Base-by-base conservation (phyloP, 192 early-diverging fungal genomes). In the Backusella sp. region DNA sequence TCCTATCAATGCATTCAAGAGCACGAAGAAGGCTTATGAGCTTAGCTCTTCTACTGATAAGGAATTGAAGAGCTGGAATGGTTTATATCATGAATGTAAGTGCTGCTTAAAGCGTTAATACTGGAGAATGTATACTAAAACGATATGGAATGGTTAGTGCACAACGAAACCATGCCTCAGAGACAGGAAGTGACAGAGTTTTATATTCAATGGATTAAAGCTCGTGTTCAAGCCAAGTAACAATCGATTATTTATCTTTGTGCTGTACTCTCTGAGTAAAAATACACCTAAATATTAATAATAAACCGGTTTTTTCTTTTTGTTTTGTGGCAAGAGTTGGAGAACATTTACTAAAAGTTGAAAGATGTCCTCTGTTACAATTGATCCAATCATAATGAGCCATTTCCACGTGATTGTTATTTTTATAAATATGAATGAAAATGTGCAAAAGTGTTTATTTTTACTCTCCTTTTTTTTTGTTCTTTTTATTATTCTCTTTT, bases 31-130 rank as follows among this genome's bases (percentile, higher is more conserved):
- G 46, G 80, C 83, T 35, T 87, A 81, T 78, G 79, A 86, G 11
- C 78, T 80, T 39, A 72, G 73, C 66, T 42, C 81, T 14, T 76
- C 80, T 28, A 72, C 74, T 1, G 86, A 89, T 39, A 89, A 89
- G 66, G 73, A 44, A 15, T 79, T 81, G 41, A 76, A 76, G 36
- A 42, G 26, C 14, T 82, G 76, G 75, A 32, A 74, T 19, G 84
- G 72, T 1, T 67, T 70, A 23, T 82, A 80, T 62, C 84, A 84
- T 56, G 84, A 84, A 73, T 73, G 83, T 84, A 79, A 84, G 79
- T 59, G 3, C 28, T 62, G 7, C 12, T 44, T 44, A 49, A n/a
- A 49, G 6, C 1, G 15, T 1, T n/a, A 7, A 49, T 49, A n/a
- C 19, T 49, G 6, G 46, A n/a, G 19, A 6, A n/a, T 14, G 0